Evolutionary conservation across 768 basidiomycete species (phyloP).

Genomic region (Amanita muscaria): DNA sequence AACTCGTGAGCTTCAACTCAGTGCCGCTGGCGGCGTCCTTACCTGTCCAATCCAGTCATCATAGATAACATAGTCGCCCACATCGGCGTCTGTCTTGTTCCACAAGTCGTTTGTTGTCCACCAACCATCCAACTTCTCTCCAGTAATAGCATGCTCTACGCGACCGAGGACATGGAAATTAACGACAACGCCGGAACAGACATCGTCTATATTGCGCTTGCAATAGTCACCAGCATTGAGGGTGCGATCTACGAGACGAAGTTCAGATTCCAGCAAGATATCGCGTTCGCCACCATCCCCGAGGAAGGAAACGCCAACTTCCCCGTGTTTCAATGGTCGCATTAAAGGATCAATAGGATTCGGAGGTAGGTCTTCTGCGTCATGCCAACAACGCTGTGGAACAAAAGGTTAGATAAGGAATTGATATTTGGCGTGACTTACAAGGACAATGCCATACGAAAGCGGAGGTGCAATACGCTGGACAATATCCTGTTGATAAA

Average conservation of each 20-base stretch:
- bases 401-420: neutral
- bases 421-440: slow-evolving; percentile 22
- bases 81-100: slow-evolving; percentile 50
- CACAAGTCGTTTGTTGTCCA: slow-evolving; percentile 48
- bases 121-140: slow-evolving; percentile 54
- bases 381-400: slow-evolving; percentile 81
- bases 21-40: slow-evolving; percentile 17
- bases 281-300: slow-evolving; percentile 43
- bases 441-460: slow-evolving; percentile 57
- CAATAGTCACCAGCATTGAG: slow-evolving; percentile 76
- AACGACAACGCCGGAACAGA: slow-evolving; percentile 70
- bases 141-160: slow-evolving; percentile 68
- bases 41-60: slow-evolving; percentile 91
- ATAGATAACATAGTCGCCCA: slow-evolving; percentile 75
- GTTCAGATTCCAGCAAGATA: slow-evolving; percentile 62
- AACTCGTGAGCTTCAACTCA: slow-evolving; percentile 8
- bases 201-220: slow-evolving; percentile 69
- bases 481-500: slow-evolving; percentile 65
- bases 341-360: slow-evolving; percentile 57
- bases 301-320: slow-evolving; percentile 74
- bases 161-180: slow-evolving; percentile 52
- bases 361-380: slow-evolving; percentile 62
- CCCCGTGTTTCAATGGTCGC: slow-evolving; percentile 66
- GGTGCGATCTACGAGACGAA: slow-evolving; percentile 65
- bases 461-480: slow-evolving; percentile 32